Conservation (phyloP, 192 early-diverging fungal species). For the Backusella tarrabulga region DNA sequence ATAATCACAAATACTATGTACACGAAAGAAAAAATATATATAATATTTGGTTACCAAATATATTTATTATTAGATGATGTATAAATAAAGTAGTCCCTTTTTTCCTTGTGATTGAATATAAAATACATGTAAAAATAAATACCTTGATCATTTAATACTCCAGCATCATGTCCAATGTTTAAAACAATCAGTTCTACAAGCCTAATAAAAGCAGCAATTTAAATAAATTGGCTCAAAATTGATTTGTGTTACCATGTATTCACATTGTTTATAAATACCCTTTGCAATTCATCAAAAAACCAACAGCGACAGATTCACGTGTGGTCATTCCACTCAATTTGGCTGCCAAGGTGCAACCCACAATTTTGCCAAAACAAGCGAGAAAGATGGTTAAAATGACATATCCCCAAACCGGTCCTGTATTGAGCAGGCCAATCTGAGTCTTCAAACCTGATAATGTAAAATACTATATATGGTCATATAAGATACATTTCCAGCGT, state of each 20-base stretch:
- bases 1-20: conserved; percentile 48
- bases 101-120: neutral
- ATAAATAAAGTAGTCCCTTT: neutral
- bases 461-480: conserved; percentile 65
- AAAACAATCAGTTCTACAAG: conserved; percentile 95
- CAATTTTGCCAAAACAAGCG: conserved; percentile 84
- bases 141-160: conserved; percentile 70
- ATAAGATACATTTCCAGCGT: neutral
- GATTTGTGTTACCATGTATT: neutral
- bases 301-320: conserved; percentile 85
- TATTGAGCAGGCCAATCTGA: conserved; percentile 71
- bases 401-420: conserved; percentile 71
- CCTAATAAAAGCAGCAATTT: conserved; percentile 33
- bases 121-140: neutral
- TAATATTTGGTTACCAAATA: neutral
- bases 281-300: conserved; percentile 94
- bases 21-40: neutral
- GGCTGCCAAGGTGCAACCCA: conserved; percentile 74
- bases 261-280: conserved; percentile 43
- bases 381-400: conserved; percentile 73
- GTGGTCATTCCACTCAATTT: conserved; percentile 66
- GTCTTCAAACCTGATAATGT: conserved; percentile 91
- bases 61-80: neutral
- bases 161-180: conserved; percentile 86
- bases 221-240: conserved; percentile 13